These are phyloP conservation scores for Fistulifera solaris DNA, from an alignment of 108 stramenopile species.

Conservation along the genomic window DNA sequence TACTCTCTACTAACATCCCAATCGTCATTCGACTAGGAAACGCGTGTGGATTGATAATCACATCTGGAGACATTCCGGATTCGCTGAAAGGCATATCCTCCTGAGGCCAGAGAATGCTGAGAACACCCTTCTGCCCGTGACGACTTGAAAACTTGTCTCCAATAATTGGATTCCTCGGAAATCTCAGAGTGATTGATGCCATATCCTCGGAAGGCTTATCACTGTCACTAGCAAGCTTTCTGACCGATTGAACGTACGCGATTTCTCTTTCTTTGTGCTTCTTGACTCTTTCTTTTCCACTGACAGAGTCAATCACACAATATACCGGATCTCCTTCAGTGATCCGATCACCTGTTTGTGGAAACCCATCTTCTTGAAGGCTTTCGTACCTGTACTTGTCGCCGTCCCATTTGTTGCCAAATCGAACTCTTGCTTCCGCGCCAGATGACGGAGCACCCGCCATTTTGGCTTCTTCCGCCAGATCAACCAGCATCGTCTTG, in stretches of 20 bases:
- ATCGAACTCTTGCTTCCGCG: slow-evolving; percentile 18
- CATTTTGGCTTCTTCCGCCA: slow-evolving; percentile 67
- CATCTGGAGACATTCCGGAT: slow-evolving; percentile 93
- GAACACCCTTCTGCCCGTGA: slow-evolving; percentile 98
- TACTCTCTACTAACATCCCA: slow-evolving; percentile 99
- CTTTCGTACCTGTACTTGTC: slow-evolving; percentile 43
- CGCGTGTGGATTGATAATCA: slow-evolving; percentile 98
- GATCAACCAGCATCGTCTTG: slow-evolving; percentile 88
- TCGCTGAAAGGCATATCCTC: slow-evolving; percentile 99
- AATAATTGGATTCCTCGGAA: slow-evolving; percentile 93
- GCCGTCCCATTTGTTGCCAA: slow-evolving; percentile 38
- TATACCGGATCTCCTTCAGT: slow-evolving; percentile 86
- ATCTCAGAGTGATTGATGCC: slow-evolving; percentile 84
- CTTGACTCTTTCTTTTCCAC: slow-evolving; percentile 44
- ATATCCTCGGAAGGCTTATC: slow-evolving; percentile 40
- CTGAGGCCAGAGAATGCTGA: slow-evolving; percentile 98
- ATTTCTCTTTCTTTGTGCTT: slow-evolving; percentile 90
- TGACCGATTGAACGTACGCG: slow-evolving; percentile 83
- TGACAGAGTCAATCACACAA: slow-evolving; percentile 79
- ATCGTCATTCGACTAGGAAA: slow-evolving; percentile 99
- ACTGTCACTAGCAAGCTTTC: slow-evolving; percentile 51
- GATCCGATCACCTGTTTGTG: slow-evolving; percentile 78
- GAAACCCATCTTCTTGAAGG: slow-evolving; percentile 91
- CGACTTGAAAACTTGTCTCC: slow-evolving; percentile 99
- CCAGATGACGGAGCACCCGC: slow-evolving; percentile 36